Conservation (phyloP, 768 basidiomycete genomes). For the Paxillus involutus region DNA sequence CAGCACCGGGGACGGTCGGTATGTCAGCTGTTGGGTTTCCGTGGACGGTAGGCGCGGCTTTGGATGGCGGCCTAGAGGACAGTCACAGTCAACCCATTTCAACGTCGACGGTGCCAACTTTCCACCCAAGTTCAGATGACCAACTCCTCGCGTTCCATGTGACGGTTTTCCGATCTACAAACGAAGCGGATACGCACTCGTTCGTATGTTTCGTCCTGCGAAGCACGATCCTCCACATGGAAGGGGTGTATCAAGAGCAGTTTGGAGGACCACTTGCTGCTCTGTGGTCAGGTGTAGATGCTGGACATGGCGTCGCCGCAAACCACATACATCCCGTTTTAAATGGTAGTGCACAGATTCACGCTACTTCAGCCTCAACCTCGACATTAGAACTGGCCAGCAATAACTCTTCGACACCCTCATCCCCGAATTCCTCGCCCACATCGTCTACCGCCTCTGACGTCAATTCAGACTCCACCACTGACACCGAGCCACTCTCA, state of each 20-base stretch:
- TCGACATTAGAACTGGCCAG: background rate
- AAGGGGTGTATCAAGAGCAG: background rate
- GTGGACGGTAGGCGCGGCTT: background rate
- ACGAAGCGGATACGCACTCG: slow-evolving; percentile 40
- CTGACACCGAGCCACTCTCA: slow-evolving; percentile 1
- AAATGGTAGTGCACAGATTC: too few species aligned
- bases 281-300: background rate
- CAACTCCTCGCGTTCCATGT: slow-evolving; percentile 51
- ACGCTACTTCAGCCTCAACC: background rate
- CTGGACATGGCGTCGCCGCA: background rate
- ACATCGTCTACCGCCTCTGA: background rate
- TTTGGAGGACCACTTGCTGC: background rate
- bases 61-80: too few species aligned
- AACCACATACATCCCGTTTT: background rate
- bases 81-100: background rate
- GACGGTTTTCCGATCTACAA: slow-evolving; percentile 42
- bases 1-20: slow-evolving; percentile 36
- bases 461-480: background rate
- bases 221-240: slow-evolving; percentile 35
- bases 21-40: background rate
- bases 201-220: slow-evolving; percentile 53
- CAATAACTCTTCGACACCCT: background rate
- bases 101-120: slow-evolving; percentile 1
- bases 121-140: slow-evolving; percentile 45
- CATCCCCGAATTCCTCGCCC: background rate